Percentiles rank a stretch among this genome's conserved stretches.
phyloP scores from a whole-genome alignment of 495 filamentous ascomycete genomes.

The Penicillium lividum region DNA sequence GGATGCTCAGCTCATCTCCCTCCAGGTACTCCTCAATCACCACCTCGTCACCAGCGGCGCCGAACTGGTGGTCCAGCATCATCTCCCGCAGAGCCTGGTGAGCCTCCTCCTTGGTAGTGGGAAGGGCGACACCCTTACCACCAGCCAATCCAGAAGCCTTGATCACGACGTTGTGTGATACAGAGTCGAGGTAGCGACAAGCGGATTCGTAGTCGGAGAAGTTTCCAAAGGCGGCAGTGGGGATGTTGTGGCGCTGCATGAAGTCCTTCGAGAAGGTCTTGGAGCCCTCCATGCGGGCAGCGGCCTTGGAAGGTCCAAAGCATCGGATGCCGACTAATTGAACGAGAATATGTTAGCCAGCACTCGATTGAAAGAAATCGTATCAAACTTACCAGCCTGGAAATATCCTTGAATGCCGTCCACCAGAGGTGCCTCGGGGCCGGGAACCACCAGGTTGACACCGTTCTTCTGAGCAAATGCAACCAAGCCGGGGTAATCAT shows the following conservation, averaged over 20 bases:
- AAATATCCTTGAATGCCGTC: conserved; percentile 87
- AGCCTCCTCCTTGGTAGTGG: conserved; percentile 76
- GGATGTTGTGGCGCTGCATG: conserved; percentile 88
- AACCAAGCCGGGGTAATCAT: conserved; percentile 78
- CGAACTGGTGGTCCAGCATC: conserved; percentile 88
- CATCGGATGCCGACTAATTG: conserved; percentile 68
- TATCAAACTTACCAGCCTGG: conserved; percentile 49
- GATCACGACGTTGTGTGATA: conserved; percentile 79
- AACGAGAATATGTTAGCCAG: conserved; percentile 18
- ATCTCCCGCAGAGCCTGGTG: conserved; percentile 80
- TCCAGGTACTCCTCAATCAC: conserved; percentile 95
- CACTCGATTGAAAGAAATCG: not conserved
- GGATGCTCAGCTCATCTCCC: conserved; percentile 88
- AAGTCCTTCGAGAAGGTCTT: conserved; percentile 99
- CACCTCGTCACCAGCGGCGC: conserved; percentile 83
- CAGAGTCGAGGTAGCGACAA: conserved; percentile 68
- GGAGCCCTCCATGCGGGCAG: conserved; percentile 90
- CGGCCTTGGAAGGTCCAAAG: conserved; percentile 85
- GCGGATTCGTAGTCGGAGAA: conserved; percentile 82
- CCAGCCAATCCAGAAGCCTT: conserved; percentile 86
- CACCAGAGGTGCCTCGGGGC: conserved; percentile 92
- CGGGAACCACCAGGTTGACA: conserved; percentile 85
- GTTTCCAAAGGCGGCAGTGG: conserved; percentile 86
- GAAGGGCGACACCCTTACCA: conserved; percentile 92
- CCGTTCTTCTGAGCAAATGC: conserved; percentile 67